Evolutionary conservation across 108 stramenopile genomes (phyloP).

Genomic region (Cylindrotheca closterium): DNA sequence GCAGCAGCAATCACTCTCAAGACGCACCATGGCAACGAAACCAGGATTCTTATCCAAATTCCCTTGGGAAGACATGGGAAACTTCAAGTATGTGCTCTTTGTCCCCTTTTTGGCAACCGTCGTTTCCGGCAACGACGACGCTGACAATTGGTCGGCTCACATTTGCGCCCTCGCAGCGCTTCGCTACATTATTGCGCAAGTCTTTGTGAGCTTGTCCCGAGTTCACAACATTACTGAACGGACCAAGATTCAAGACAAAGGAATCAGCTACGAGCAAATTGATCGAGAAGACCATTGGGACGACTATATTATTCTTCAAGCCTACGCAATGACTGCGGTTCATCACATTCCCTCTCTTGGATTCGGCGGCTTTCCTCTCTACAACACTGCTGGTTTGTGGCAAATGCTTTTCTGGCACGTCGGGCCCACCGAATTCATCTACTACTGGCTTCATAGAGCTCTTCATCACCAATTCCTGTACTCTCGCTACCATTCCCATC

Average conservation of each 20-base stretch:
- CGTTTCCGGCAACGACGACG: constrained; percentile 16
- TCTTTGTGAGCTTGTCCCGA: constrained; percentile 15
- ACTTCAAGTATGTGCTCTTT: constrained; percentile 13
- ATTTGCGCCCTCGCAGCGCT: constrained; percentile 2
- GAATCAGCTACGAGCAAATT: constrained; percentile 16
- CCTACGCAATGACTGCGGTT: constrained; percentile 6
- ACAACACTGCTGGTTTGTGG: constrained; percentile 7
- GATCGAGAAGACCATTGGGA: constrained; percentile 27
- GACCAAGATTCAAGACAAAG: constrained; percentile 20
- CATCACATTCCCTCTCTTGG: constrained; percentile 17
- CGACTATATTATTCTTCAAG: constrained; percentile 20
- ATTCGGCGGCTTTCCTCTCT: constrained; percentile 15
- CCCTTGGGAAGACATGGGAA: constrained; percentile 18
- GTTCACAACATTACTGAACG: constrained; percentile 14
- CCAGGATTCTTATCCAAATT: constrained; percentile 14
- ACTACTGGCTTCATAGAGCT: constrained; percentile 21
- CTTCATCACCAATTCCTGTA: constrained; percentile 23
- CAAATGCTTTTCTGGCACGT: constrained; percentile 16
- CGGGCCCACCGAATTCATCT: constrained; percentile 17
- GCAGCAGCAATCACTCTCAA: no score
- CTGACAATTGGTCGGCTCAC: constrained; percentile 15
- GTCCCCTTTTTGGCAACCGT: constrained; percentile 8
- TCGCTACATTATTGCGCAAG: constrained; percentile 16
- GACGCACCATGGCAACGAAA: constrained; percentile 21
- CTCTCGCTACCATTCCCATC: constrained; percentile 24